Conservation (phyloP, 129 eudicot genomes). For the sunflower (Helianthus annuus) region HanXRQr2.0-SUNRISE NC_035442.2:133556697-133557196, state of each 20-base stretch:
- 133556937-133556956: too few species aligned
- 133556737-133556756: conserved; percentile 40
- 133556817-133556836: conserved; percentile 18
- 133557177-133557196: too few species aligned
- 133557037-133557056: too few species aligned
- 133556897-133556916: not conserved
- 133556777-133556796: conserved; percentile 29
- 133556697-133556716: conserved; percentile 19
- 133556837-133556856: conserved; percentile 29
- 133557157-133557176: too few species aligned
- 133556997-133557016: too few species aligned
- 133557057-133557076: too few species aligned
- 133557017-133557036: too few species aligned
- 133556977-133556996: too few species aligned
- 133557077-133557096: too few species aligned
- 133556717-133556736: conserved; percentile 20
- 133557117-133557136: not conserved
- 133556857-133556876: not conserved
- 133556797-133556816: conserved; percentile 58
- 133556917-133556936: not conserved
- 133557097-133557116: too few species aligned
- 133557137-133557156: too few species aligned
- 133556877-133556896: not conserved
- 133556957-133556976: too few species aligned
- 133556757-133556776: conserved; percentile 38